A percentile compares a stretch with the other conserved stretches of the same genome.
phyloP scores from a whole-genome alignment of 1,284 basidiomycete genomes.

The Cryptococcus sp. region DNA sequence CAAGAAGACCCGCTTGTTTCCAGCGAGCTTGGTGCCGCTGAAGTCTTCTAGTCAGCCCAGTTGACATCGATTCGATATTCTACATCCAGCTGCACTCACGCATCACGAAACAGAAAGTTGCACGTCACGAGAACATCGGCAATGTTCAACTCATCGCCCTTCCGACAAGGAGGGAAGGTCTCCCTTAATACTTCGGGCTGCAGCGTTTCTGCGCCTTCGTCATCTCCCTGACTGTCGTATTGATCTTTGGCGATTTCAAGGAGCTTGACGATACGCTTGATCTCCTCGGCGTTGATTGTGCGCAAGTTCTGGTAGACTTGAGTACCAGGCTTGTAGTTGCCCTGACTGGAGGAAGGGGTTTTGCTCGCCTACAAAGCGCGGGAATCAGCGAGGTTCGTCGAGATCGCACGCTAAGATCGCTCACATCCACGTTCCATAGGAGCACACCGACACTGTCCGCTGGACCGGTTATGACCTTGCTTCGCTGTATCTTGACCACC shows the following conservation, averaged over 20 bases:
- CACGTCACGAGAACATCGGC: conserved; percentile 84
- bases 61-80: background rate
- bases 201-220: conserved; percentile 20
- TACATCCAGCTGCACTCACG: conserved; percentile 58
- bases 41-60: conserved; percentile 6
- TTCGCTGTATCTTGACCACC: conserved; percentile 80
- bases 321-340: conserved; percentile 62
- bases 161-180: conserved; percentile 39
- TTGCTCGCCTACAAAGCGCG: conserved; percentile 14
- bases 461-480: conserved; percentile 83
- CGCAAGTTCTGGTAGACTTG: conserved; percentile 74
- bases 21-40: conserved; percentile 70
- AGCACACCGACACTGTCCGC: conserved; percentile 85
- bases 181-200: conserved; percentile 43
- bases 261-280: conserved; percentile 61
- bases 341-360: conserved; percentile 50
- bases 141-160: conserved; percentile 55
- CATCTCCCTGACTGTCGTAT: conserved; percentile 26
- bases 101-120: conserved; percentile 81
- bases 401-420: conserved; percentile 56
- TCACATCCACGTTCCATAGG: conserved; percentile 83
- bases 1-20: conserved; percentile 85
- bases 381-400: no score
- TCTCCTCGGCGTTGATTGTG: conserved; percentile 75
- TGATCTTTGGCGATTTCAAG: conserved; percentile 36